Conservation (phyloP, 176 grass and related monocot species). For the Thinopyrum elongatum region DNA sequence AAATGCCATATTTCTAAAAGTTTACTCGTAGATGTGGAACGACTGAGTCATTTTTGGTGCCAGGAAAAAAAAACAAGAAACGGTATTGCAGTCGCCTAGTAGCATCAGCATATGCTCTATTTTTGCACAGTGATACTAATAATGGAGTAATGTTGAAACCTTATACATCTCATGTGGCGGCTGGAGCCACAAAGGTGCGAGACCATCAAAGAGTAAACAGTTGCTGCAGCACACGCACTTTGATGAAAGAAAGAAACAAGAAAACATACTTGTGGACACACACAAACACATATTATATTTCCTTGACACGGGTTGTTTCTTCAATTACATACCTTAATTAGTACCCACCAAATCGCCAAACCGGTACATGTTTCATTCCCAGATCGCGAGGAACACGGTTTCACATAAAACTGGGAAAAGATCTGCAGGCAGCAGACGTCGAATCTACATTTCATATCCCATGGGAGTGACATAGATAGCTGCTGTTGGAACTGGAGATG, state of each 20-base stretch:
- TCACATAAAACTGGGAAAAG: not conserved
- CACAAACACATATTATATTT: slow-evolving; percentile 10
- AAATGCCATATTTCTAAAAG: too few species aligned
- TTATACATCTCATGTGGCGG: not conserved
- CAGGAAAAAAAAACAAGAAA: too few species aligned
- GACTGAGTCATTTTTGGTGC: too few species aligned
- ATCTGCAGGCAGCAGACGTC: not conserved
- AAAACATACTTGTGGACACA: slow-evolving; percentile 13
- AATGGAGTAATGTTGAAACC: not conserved
- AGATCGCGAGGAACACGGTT: not conserved
- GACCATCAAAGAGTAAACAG: not conserved
- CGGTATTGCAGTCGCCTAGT: too few species aligned
- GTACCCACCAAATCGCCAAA: slow-evolving; percentile 20
- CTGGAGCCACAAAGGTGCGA: not conserved
- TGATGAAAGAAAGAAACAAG: not conserved
- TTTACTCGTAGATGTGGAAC: too few species aligned
- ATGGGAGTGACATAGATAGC: not conserved
- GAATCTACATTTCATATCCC: slow-evolving; percentile 1
- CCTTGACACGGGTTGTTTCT: not conserved
- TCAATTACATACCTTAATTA: slow-evolving; percentile 33
- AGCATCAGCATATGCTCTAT: too few species aligned
- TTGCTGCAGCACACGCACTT: not conserved
- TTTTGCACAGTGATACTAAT: too few species aligned
- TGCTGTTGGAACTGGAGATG: slow-evolving; percentile 12
- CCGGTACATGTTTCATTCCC: slow-evolving; percentile 22